Percentiles rank a stretch among this genome's conserved stretches.
Conservation (phyloP, 768 basidiomycete species). For the Agaricus bisporus region DNA sequence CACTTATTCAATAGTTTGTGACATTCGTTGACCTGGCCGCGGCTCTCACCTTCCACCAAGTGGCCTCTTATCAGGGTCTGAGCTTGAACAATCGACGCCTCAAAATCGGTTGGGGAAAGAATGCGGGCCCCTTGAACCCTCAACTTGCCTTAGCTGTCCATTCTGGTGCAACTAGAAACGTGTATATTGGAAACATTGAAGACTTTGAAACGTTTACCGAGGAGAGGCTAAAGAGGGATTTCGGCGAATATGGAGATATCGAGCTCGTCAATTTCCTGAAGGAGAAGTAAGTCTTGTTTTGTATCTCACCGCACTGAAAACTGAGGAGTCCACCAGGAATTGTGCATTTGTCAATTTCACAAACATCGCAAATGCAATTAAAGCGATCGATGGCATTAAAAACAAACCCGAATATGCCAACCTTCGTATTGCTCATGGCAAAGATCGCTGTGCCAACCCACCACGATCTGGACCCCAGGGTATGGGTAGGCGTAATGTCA, state of each 20-base stretch:
- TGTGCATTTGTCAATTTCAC: slow-evolving; percentile 97
- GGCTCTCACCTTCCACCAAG: slow-evolving; percentile 91
- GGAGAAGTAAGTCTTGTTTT: slow-evolving; percentile 64
- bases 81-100: slow-evolving; percentile 90
- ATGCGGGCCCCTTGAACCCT: slow-evolving; percentile 81
- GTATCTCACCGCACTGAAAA: not conserved
- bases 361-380: slow-evolving; percentile 91
- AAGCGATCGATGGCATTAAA: slow-evolving; percentile 97
- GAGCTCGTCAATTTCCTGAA: slow-evolving; percentile 94
- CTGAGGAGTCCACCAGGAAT: slow-evolving; percentile 47
- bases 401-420: slow-evolving; percentile 84
- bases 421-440: slow-evolving; percentile 90
- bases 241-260: slow-evolving; percentile 94
- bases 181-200: slow-evolving; percentile 93
- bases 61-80: slow-evolving; percentile 84
- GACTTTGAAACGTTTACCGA: slow-evolving; percentile 92
- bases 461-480: slow-evolving; percentile 81
- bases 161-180: slow-evolving; percentile 91
- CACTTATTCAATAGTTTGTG: slow-evolving; percentile 61
- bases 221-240: slow-evolving; percentile 87
- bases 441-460: slow-evolving; percentile 92
- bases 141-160: slow-evolving; percentile 85
- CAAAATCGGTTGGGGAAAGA: slow-evolving; percentile 99
- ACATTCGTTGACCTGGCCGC: slow-evolving; percentile 93
- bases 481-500: slow-evolving; percentile 40